Evolutionary conservation across 345 rosid genomes (phyloP), one percentile per base, ranked within the genome.

Genomic region (Toxicodendron radicans): DNA sequence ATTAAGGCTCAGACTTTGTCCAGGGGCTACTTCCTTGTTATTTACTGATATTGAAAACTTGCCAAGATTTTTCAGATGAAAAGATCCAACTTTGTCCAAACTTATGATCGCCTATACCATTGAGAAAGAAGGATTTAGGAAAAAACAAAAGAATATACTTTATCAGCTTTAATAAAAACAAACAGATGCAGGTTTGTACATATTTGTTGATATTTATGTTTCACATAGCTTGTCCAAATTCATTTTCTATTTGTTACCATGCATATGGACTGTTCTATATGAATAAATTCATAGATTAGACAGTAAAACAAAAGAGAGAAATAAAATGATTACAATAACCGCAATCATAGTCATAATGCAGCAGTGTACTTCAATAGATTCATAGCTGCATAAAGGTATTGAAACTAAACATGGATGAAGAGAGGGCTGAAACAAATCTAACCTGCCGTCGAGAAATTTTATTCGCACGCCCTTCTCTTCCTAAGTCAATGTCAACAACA

Each of bases 41-140:
- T 94, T 92, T 78, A 92, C 81, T 9, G 76, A 84, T 72, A 94
- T 85, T 0, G 89, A 71, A 80, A 60, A 75, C 74, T 83, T 91
- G 45, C 95, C 99, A 45, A 91, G 86, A 80, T 95, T 92, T 83
- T 87, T 88, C 62, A 95, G 77, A 80, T 78, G 81, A 78, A 95
- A 95, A 67, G 86, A 80, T 66, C 94, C 97, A 46, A 71, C 85
- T 58, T 79, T 76, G 71, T 92, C 91, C 85, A 92, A 78, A 71
- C 71, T 80, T 59, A 94, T 89, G 71, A 85, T 54, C 63, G 95
- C 97, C 97, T 92, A 62, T 4, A 30, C 17, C 57, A 69, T 24
- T 59, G 71, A 38, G 65, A 24, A 52, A 66, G 21, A 48, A 67
- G 32, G 21, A 3, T 57, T 64, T 30, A 21, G 43, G 56, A 46